These are phyloP conservation scores for Canavalia gladiata DNA, from an alignment of 306 rosid species.

Conservation along the genomic window DNA sequence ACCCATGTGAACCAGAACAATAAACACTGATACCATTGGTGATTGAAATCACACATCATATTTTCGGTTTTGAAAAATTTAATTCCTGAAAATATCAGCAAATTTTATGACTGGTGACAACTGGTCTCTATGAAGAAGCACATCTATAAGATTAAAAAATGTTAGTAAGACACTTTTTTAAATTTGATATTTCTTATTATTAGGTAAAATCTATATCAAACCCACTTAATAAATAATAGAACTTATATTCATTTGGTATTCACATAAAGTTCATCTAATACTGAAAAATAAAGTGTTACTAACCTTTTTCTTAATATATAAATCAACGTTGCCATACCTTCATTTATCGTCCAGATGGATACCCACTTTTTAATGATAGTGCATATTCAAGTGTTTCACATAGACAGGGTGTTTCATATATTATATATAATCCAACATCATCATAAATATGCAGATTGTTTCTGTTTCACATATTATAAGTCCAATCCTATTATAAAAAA, in stretches of 20 bases:
- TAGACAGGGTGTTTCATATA: not conserved
- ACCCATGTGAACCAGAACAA: not conserved
- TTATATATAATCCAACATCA: not conserved
- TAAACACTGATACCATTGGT: slow-evolving; percentile 2
- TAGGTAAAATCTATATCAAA: not conserved
- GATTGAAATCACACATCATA: slow-evolving; percentile 23
- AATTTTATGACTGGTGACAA: slow-evolving; percentile 9
- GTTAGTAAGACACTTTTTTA: too few species aligned
- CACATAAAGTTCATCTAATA: too few species aligned
- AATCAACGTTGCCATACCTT: too few species aligned
- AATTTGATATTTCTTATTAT: not conserved
- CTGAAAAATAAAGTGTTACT: too few species aligned
- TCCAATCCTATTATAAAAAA: not conserved
- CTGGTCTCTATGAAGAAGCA: not conserved
- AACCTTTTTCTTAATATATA: too few species aligned
- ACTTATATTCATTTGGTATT: too few species aligned
- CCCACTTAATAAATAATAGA: too few species aligned
- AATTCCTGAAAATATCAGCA: slow-evolving; percentile 1
- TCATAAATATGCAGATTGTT: not conserved
- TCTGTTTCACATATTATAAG: not conserved
- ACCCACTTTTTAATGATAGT: not conserved
- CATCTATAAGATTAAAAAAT: too few species aligned
- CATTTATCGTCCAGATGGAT: not conserved
- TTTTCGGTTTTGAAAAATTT: not conserved
- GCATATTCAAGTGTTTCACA: not conserved